Percentiles rank a stretch among this genome's conserved stretches.
Evolutionary conservation across 768 basidiomycete genomes (phyloP).

Genomic region (Mrakia blollopis): DNA sequence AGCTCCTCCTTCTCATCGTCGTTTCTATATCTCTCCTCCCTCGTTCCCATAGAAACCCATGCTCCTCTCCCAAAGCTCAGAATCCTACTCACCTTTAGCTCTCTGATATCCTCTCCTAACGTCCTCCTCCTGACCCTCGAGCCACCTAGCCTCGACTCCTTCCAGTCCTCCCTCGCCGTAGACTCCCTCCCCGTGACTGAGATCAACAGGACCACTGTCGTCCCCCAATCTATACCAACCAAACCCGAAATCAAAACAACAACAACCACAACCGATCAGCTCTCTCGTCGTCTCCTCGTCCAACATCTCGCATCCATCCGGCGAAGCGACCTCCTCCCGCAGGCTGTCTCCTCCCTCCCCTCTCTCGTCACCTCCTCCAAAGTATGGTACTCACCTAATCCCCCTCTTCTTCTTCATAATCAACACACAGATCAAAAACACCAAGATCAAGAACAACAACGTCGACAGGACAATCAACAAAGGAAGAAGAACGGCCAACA

Average conservation of each 20-base stretch:
- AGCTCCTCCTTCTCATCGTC: too few species aligned
- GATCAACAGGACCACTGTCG: constrained; percentile 85
- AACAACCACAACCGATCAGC: neutral
- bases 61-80: neutral
- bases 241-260: neutral
- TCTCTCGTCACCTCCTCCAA: neutral
- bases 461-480: constrained; percentile 89
- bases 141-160: constrained; percentile 85
- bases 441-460: constrained; percentile 82
- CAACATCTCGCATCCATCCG: neutral
- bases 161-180: constrained; percentile 90
- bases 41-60: neutral
- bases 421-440: constrained; percentile 85
- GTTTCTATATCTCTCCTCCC: neutral
- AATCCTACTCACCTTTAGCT: constrained; percentile 82
- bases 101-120: constrained; percentile 67
- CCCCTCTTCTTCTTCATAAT: constrained; percentile 52
- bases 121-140: constrained; percentile 60
- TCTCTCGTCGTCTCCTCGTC: neutral
- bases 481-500: constrained; percentile 81
- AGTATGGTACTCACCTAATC: constrained; percentile 36
- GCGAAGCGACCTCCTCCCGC: neutral
- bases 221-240: constrained; percentile 47
- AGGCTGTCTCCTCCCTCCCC: neutral
- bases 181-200: constrained; percentile 79